A percentile compares a stretch with the other conserved stretches of the same genome.
These are phyloP conservation scores for Cyberlindnera veronae DNA, from an alignment of 805 yeast species.

Conservation along the genomic window DNA sequence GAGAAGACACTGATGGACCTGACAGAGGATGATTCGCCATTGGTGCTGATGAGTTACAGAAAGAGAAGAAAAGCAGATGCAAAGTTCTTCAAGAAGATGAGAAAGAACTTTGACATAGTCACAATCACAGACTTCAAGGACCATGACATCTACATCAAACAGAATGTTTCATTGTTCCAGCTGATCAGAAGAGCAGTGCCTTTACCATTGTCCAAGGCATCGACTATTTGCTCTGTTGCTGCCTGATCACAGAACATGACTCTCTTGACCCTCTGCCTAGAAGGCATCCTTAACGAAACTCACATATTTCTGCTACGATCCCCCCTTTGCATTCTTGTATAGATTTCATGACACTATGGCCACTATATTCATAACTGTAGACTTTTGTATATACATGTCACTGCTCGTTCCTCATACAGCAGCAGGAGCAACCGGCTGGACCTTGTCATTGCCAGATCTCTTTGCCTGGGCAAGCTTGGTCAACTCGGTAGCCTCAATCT, in stretches of 20 bases:
- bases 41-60: constrained; percentile 49
- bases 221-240: constrained; percentile 1
- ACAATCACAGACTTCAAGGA: constrained; percentile 33
- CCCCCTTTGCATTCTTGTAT: too few relatives aligned
- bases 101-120: constrained; percentile 30
- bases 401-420: too few relatives aligned
- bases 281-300: too few relatives aligned
- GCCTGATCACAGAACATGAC: too few relatives aligned
- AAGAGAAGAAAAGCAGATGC: constrained; percentile 46
- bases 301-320: too few relatives aligned
- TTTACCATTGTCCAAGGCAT: neutral
- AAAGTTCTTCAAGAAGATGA: constrained; percentile 31
- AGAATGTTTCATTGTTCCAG: constrained; percentile 40
- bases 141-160: constrained; percentile 34
- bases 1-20: constrained; percentile 47
- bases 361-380: too few relatives aligned
- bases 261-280: too few relatives aligned
- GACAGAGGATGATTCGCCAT: constrained; percentile 35
- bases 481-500: constrained; percentile 58
- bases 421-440: too few relatives aligned
- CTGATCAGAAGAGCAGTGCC: constrained; percentile 27
- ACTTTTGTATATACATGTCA: constrained; percentile 10
- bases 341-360: too few relatives aligned
- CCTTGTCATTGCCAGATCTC: too few relatives aligned
- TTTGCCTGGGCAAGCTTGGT: constrained; percentile 35